phyloP scores from a whole-genome alignment of 805 yeast species.

The Lachancea thermotolerans region DNA sequence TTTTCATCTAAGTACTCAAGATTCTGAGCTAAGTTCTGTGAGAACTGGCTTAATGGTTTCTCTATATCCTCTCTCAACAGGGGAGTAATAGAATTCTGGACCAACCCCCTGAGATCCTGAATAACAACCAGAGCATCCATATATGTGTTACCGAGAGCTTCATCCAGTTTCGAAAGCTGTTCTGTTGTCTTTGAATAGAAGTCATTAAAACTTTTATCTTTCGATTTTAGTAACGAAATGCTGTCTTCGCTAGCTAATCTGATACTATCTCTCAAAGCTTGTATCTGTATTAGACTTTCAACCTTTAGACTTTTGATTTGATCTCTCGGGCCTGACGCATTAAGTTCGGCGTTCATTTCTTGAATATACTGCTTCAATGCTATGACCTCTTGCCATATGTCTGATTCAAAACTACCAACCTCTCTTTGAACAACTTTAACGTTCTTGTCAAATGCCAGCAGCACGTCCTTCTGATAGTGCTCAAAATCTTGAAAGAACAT shows the following conservation, averaged over 20 bases:
- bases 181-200: not conserved
- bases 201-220: slow-evolving; percentile 1
- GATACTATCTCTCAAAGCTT: not conserved
- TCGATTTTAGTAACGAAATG: not conserved
- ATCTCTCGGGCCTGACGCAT: slow-evolving; percentile 21
- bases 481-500: not conserved
- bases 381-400: slow-evolving; percentile 1
- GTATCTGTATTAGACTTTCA: not conserved
- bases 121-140: slow-evolving; percentile 9
- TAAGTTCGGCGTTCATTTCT: slow-evolving; percentile 18
- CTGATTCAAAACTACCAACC: not conserved
- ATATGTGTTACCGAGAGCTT: slow-evolving; percentile 12
- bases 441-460: not conserved
- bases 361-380: slow-evolving; percentile 6
- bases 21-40: slow-evolving; percentile 16
- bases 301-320: slow-evolving; percentile 10
- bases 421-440: not conserved
- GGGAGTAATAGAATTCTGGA: slow-evolving; percentile 10
- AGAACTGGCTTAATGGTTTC: slow-evolving; percentile 32
- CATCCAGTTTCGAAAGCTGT: not conserved
- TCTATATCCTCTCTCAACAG: slow-evolving; percentile 8
- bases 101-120: slow-evolving; percentile 9
- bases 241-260: not conserved
- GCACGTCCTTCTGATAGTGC: not conserved
- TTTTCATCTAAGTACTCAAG: slow-evolving; percentile 10